These are phyloP conservation scores for Tarenaya hassleriana DNA, from an alignment of 345 rosid genomes.

Conservation along the genomic window DNA sequence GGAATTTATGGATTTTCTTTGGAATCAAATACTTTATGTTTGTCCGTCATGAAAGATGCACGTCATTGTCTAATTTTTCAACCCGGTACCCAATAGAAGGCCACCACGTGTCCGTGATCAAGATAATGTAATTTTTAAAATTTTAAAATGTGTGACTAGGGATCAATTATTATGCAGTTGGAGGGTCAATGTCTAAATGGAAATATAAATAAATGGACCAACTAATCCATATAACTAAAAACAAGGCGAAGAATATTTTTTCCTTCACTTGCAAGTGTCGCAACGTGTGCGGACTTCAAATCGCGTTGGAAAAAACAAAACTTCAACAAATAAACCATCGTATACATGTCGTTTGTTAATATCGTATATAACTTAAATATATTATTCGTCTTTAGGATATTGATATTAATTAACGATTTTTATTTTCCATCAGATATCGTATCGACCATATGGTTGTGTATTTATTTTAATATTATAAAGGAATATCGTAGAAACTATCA, in stretches of 20 bases:
- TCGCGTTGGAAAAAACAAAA: too few species aligned
- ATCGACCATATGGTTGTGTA: too few species aligned
- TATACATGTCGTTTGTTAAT: too few species aligned
- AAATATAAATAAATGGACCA: not conserved
- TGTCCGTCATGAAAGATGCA: conserved; percentile 13
- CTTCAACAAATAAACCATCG: too few species aligned
- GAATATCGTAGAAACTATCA: too few species aligned
- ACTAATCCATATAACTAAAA: not conserved
- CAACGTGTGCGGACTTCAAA: too few species aligned
- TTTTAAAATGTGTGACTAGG: conserved; percentile 4
- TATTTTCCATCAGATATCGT: too few species aligned
- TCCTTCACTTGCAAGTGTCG: too few species aligned
- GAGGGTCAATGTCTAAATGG: conserved; percentile 26
- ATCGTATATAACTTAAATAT: too few species aligned
- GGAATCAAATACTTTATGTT: not conserved
- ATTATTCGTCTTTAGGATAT: too few species aligned
- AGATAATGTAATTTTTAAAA: not conserved
- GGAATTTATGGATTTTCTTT: not conserved
- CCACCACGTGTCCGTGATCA: conserved; percentile 13
- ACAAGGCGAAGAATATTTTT: conserved; percentile 4
- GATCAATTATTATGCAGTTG: conserved; percentile 19
- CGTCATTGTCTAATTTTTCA: conserved; percentile 19
- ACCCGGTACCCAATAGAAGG: not conserved
- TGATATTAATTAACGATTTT: too few species aligned
- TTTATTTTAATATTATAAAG: too few species aligned